Evolutionary conservation across 768 basidiomycete species (phyloP), one percentile per base, ranked within the genome.

Genomic region (Phylloporus arenicola): DNA sequence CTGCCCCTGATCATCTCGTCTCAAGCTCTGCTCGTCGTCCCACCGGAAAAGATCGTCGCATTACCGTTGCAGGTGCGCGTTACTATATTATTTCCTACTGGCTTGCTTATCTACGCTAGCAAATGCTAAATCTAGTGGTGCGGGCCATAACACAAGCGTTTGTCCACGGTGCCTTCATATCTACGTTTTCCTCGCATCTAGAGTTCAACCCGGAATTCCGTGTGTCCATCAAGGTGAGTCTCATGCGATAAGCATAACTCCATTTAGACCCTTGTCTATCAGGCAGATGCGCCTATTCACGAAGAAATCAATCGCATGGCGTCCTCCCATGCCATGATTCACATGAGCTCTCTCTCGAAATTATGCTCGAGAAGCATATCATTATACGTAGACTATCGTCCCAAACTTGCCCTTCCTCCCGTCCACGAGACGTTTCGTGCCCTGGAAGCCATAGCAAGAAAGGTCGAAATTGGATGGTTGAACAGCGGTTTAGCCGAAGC

Each of bases 121-220:
- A 57, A 47, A 57, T 74, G 67, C 41, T 68, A 10, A 60, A 49
- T 30, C 53, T 77, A 13, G 57, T 66, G 10, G 72, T 75, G 25
- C 72, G 76, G 0, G 76, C 76, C 10, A 76, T 86, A 48, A 69
- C 74, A 20, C 67, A 74, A n/a, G 66, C 82, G 0, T 86, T 86
- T 59, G 70, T 70, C 10, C 69, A 73, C 12, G 85, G 86, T 17
- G 64, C 68, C 3, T 86, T 85, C 59, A 63, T 86, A 20, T 69
- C 73, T 1, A 60, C 69, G 6, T 67, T 76, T 20, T n/a, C 74
- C 59, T 51, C 75, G 33, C 60, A 68, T 29, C 67, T 69, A 47
- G 37, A 69, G 63, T 29, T 10, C 2, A 41, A 51, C 17, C 33
- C 61, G 20, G 47, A 62, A 29, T 55, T 52, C 45, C 54, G 57